Evolutionary conservation across 2,329 filamentous ascomycete genomes (phyloP).

Genomic region (Colletotrichum somersetense): DNA sequence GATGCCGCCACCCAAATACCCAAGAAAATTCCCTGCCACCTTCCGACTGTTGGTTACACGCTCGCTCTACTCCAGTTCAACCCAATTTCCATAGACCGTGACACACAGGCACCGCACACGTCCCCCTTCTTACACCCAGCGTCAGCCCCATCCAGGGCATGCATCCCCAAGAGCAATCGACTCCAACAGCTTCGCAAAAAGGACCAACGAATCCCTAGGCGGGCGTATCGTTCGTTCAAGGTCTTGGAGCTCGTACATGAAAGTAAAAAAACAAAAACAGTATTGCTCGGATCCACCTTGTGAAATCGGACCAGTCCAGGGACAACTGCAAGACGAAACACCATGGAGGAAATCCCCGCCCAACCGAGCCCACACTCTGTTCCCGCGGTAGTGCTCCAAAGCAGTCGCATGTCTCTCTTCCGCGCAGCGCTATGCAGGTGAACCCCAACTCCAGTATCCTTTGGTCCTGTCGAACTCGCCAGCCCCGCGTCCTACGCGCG

Average conservation of each 20-base stretch:
- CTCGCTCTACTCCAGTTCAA: conserved; percentile 26
- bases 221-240: conserved; percentile 20
- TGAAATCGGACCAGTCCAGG: conserved; percentile 34
- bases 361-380: conserved; percentile 33
- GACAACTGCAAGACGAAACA: conserved; percentile 39
- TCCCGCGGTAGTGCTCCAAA: conserved; percentile 40
- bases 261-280: conserved; percentile 22
- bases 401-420: conserved; percentile 27
- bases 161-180: conserved; percentile 3
- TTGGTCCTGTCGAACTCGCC: conserved; percentile 30
- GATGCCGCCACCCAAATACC: conserved; percentile 26
- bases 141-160: conserved; percentile 28
- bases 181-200: conserved; percentile 18
- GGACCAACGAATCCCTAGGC: conserved; percentile 12
- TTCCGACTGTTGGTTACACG: conserved; percentile 23
- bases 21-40: conserved; percentile 17
- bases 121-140: conserved; percentile 35
- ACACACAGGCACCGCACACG: conserved; percentile 11
- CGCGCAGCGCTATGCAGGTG: conserved; percentile 42
- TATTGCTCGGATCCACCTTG: conserved; percentile 38
- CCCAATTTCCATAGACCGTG: conserved; percentile 14
- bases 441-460: conserved; percentile 40
- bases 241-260: conserved; percentile 23
- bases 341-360: conserved; percentile 31
- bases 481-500: conserved; percentile 22